Evolutionary conservation across 148 eudicot genomes (phyloP).

Genomic region (Fagopyrum homotropicum): DNA sequence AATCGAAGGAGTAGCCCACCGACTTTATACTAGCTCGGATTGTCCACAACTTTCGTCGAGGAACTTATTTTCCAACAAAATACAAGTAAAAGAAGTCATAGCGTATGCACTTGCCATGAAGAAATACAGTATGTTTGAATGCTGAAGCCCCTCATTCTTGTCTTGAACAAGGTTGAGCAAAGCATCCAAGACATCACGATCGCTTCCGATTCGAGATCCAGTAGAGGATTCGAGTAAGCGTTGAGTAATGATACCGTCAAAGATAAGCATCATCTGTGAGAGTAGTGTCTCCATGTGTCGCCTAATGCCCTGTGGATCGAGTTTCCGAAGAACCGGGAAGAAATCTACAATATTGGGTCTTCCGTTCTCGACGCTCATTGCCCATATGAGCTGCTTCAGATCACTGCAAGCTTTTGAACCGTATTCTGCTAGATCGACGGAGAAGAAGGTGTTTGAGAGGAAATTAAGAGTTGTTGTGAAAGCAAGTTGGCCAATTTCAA

Average conservation of each 20-base stretch:
- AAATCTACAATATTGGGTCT: neutral
- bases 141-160: neutral
- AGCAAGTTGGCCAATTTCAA: neutral
- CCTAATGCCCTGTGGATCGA: neutral
- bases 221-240: neutral
- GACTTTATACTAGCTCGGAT: too few relatives aligned
- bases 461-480: neutral
- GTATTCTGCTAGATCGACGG: neutral
- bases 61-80: too few relatives aligned
- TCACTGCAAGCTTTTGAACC: neutral
- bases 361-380: neutral
- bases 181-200: neutral
- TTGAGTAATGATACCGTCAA: neutral
- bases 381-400: slow-evolving; percentile 1
- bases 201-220: neutral
- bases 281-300: neutral
- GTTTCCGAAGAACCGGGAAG: neutral
- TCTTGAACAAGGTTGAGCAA: neutral
- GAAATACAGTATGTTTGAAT: neutral
- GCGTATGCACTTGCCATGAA: neutral
- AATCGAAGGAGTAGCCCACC: too few relatives aligned
- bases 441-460: slow-evolving; percentile 8
- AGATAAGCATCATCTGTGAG: neutral
- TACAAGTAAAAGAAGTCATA: too few relatives aligned
- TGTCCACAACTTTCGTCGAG: too few relatives aligned